Conservation (phyloP, 1,284 basidiomycete species). For the Malassezia brasiliensis region DNA sequence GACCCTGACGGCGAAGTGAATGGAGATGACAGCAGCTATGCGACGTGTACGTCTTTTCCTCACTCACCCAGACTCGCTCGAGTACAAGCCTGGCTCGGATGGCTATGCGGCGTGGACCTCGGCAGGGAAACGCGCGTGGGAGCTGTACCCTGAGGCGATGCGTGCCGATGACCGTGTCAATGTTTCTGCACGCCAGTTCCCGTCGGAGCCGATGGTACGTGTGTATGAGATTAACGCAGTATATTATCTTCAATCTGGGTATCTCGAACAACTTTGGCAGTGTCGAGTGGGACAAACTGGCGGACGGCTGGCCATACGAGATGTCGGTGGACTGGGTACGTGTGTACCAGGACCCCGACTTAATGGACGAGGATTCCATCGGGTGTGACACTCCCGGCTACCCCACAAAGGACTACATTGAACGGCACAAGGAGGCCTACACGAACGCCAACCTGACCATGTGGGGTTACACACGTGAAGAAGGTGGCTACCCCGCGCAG, state of each 20-base stretch:
- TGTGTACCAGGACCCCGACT: constrained; percentile 51
- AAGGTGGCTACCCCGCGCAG: constrained; percentile 10
- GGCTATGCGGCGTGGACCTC: constrained; percentile 27
- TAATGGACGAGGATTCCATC: constrained; percentile 13
- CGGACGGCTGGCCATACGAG: constrained; percentile 4
- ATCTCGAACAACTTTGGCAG: constrained; percentile 19
- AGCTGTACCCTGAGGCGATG: constrained; percentile 62
- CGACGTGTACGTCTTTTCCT: background rate
- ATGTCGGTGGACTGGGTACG: constrained; percentile 50
- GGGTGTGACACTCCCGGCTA: constrained; percentile 41
- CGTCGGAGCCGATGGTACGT: constrained; percentile 51
- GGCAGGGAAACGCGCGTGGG: constrained; percentile 28
- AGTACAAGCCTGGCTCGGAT: constrained; percentile 7
- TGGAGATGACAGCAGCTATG: background rate
- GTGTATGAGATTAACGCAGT: background rate
- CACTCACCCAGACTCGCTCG: constrained; percentile 7
- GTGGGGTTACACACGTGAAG: constrained; percentile 12
- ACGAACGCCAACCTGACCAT: constrained; percentile 35
- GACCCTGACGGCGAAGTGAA: background rate
- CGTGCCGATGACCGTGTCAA: constrained; percentile 58
- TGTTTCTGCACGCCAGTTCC: constrained; percentile 64
- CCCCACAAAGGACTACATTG: constrained; percentile 45
- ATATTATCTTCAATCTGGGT: constrained; percentile 37
- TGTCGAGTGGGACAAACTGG: background rate
- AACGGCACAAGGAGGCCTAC: constrained; percentile 41